Conservation (phyloP, 2,329 filamentous ascomycete genomes). For the Hypocrella siamensis region DNA sequence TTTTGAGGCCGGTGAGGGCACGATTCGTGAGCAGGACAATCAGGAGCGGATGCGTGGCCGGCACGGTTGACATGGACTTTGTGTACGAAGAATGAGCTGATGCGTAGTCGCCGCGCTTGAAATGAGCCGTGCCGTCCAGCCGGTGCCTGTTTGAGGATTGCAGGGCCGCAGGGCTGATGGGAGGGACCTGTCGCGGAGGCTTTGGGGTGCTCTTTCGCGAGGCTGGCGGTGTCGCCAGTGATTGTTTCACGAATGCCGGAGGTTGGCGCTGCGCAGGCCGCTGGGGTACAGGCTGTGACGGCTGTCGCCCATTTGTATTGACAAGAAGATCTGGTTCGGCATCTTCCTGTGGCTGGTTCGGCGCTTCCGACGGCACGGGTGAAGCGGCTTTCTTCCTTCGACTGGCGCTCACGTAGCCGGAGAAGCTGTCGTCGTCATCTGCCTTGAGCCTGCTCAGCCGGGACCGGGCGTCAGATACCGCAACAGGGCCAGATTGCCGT, state of each 20-base stretch:
- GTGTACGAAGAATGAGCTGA: conserved; percentile 74
- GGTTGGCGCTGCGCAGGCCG: conserved; percentile 18
- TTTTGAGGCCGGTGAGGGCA: conserved; percentile 78
- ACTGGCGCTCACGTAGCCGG: conserved; percentile 78
- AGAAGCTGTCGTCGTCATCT: conserved; percentile 59
- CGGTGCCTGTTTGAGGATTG: conserved; percentile 66
- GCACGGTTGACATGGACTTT: conserved; percentile 58
- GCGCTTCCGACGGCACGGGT: conserved; percentile 26
- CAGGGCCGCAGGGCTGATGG: conserved; percentile 52
- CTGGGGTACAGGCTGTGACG: conserved; percentile 18
- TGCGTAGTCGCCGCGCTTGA: conserved; percentile 87
- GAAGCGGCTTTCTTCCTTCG: conserved; percentile 56
- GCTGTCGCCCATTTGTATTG: conserved; percentile 19
- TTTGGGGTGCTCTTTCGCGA: conserved; percentile 26
- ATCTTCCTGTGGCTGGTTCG: conserved; percentile 16
- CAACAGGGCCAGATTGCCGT: conserved; percentile 14
- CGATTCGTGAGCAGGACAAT: conserved; percentile 89
- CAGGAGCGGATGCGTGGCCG: conserved; percentile 62
- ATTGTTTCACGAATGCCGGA: conserved; percentile 15
- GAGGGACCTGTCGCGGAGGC: conserved; percentile 45
- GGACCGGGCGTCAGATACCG: conserved; percentile 20
- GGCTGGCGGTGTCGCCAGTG: conserved; percentile 14
- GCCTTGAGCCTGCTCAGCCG: conserved; percentile 53
- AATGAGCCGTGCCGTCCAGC: conserved; percentile 68
- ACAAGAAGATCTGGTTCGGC: conserved; percentile 52